phyloP scores from a whole-genome alignment of 2,329 filamentous ascomycete genomes.

The Xylariaceae sp. region DNA sequence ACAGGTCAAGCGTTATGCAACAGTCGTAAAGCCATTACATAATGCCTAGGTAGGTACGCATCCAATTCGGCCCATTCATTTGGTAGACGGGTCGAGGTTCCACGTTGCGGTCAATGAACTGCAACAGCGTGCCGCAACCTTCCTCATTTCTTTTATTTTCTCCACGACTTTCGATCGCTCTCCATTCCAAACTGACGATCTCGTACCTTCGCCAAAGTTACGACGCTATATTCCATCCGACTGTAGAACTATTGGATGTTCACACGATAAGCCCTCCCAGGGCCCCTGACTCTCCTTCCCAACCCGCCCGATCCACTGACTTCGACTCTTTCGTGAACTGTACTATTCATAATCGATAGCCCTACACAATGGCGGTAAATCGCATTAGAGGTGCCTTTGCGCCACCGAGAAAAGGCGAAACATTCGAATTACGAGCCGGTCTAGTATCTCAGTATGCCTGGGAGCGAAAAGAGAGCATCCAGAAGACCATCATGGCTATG shows the following conservation, averaged over 20 bases:
- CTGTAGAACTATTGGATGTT: conserved; percentile 17
- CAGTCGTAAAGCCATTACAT: too few species aligned
- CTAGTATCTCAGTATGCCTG: conserved; percentile 98
- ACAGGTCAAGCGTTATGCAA: too few species aligned
- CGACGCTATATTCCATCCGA: not conserved
- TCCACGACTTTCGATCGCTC: not conserved
- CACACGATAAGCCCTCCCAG: conserved; percentile 26
- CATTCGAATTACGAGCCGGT: conserved; percentile 91
- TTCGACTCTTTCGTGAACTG: not conserved
- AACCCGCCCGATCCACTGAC: conserved; percentile 13
- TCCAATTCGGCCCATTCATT: too few species aligned
- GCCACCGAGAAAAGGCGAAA: conserved; percentile 92
- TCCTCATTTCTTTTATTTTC: conserved; percentile 3
- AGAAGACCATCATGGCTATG: conserved; percentile 99
- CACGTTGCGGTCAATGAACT: conserved; percentile 7
- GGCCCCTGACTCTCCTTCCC: conserved; percentile 19
- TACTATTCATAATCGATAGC: conserved; percentile 12
- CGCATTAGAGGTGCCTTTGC: conserved; percentile 91
- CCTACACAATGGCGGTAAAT: conserved; percentile 77
- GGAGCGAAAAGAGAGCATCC: conserved; percentile 97
- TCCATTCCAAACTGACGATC: not conserved
- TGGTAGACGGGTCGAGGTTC: not conserved
- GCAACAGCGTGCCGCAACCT: not conserved
- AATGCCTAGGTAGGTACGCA: too few species aligned
- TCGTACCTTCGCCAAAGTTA: not conserved